Evolutionary conservation across 495 filamentous ascomycete species (phyloP).

Genomic region (Extremus antarcticus): DNA sequence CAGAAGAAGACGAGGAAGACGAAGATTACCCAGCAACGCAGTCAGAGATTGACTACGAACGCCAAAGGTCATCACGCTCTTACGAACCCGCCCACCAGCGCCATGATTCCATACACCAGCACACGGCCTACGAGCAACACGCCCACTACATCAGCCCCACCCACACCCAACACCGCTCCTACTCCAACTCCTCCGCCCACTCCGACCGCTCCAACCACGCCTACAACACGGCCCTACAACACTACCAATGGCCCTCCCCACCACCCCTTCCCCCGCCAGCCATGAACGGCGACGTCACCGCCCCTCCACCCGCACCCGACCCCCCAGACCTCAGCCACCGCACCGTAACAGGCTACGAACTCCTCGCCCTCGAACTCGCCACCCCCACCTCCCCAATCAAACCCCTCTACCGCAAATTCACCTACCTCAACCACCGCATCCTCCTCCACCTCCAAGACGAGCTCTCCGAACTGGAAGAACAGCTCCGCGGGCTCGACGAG

Average conservation of each 20-base stretch:
- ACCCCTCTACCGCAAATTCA: slow-evolving; percentile 79
- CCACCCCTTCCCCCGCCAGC: not conserved
- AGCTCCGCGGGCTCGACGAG: slow-evolving; percentile 49
- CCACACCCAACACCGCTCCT: slow-evolving; percentile 14
- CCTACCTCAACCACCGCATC: slow-evolving; percentile 71
- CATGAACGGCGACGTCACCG: slow-evolving; percentile 18
- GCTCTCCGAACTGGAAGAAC: slow-evolving; percentile 20
- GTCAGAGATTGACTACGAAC: slow-evolving; percentile 4
- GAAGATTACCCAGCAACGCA: not conserved
- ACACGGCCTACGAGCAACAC: slow-evolving; percentile 7
- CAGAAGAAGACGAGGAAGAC: slow-evolving; percentile 13
- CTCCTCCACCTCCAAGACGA: slow-evolving; percentile 59
- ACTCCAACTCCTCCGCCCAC: slow-evolving; percentile 7
- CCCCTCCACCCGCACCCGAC: slow-evolving; percentile 15
- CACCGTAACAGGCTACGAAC: slow-evolving; percentile 53
- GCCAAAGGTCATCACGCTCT: slow-evolving; percentile 10
- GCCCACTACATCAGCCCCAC: not conserved
- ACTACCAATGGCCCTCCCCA: slow-evolving; percentile 16
- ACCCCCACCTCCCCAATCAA: slow-evolving; percentile 14
- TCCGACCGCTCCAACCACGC: slow-evolving; percentile 2
- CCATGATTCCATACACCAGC: slow-evolving; percentile 9
- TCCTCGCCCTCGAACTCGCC: slow-evolving; percentile 52
- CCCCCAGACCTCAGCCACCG: slow-evolving; percentile 34
- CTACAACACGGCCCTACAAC: slow-evolving; percentile 14
- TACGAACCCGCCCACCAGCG: not conserved